Evolutionary conservation across 306 rosid species (phyloP).

Genomic region (Cucurbita moschata): DNA sequence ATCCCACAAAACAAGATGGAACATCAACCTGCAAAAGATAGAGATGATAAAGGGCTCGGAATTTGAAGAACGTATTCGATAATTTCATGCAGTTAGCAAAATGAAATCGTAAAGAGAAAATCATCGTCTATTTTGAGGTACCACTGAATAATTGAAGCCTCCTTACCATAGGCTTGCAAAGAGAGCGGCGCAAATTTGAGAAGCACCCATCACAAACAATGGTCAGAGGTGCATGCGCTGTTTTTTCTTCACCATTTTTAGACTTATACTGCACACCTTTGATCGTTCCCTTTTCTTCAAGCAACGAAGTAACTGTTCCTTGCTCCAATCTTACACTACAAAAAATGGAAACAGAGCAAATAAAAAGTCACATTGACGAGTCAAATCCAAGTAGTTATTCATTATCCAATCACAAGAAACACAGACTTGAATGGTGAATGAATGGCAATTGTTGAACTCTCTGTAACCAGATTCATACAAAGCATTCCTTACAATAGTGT

Average conservation of each 20-base stretch:
- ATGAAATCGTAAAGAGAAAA: not conserved
- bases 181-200: slow-evolving; percentile 88
- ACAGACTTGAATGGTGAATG: not conserved
- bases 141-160: slow-evolving; percentile 1
- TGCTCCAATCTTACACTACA: slow-evolving; percentile 54
- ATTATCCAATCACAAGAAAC: not conserved
- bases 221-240: slow-evolving; percentile 69
- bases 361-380: not conserved
- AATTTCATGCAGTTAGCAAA: not conserved
- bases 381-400: not conserved
- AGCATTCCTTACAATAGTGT: too few relatives aligned
- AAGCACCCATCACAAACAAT: slow-evolving; percentile 95
- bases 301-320: slow-evolving; percentile 86
- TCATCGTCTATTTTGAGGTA: not conserved
- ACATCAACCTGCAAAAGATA: slow-evolving; percentile 59
- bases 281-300: slow-evolving; percentile 64
- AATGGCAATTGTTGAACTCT: not conserved
- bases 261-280: slow-evolving; percentile 76
- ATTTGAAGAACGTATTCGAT: not conserved
- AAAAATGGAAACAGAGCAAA: slow-evolving; percentile 6
- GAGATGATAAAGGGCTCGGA: not conserved
- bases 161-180: slow-evolving; percentile 72
- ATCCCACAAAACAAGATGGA: slow-evolving; percentile 90
- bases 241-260: slow-evolving; percentile 50
- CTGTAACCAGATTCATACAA: not conserved